Evolutionary conservation across 495 filamentous ascomycete species (phyloP).

Genomic region (Penicillium pulvis): DNA sequence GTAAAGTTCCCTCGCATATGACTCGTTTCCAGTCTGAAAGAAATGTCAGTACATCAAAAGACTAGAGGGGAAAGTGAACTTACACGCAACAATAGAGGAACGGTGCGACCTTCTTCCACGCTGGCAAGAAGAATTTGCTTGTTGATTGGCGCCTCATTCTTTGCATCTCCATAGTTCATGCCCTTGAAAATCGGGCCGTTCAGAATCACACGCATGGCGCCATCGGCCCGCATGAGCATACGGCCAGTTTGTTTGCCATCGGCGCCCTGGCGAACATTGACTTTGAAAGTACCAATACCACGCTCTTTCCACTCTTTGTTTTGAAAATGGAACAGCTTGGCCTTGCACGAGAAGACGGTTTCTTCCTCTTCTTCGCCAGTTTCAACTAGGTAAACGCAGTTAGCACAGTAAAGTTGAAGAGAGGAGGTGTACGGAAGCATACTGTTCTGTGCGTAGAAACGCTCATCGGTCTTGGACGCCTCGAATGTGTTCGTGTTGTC

Average conservation of each 20-base stretch:
- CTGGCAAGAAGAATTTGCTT: slow-evolving; percentile 65
- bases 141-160: slow-evolving; percentile 47
- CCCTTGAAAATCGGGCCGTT: slow-evolving; percentile 75
- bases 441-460: slow-evolving; percentile 69
- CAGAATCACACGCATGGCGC: slow-evolving; percentile 80
- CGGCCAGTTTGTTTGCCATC: slow-evolving; percentile 60
- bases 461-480: slow-evolving; percentile 62
- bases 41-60: slow-evolving; percentile 12
- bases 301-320: slow-evolving; percentile 86
- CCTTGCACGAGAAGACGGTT: slow-evolving; percentile 63
- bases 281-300: slow-evolving; percentile 77
- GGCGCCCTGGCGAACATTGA: slow-evolving; percentile 65
- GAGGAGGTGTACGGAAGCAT: slow-evolving; percentile 26
- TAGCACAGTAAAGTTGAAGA: not conserved
- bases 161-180: slow-evolving; percentile 66
- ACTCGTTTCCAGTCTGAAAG: slow-evolving; percentile 45
- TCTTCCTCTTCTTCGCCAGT: slow-evolving; percentile 71
- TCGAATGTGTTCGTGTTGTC: slow-evolving; percentile 48
- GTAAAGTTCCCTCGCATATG: slow-evolving; percentile 44
- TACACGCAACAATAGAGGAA: slow-evolving; percentile 73
- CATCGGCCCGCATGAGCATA: slow-evolving; percentile 86
- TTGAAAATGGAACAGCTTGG: slow-evolving; percentile 75
- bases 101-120: slow-evolving; percentile 58
- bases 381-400: slow-evolving; percentile 38
- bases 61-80: slow-evolving; percentile 23